phyloP scores from a whole-genome alignment of 2,329 filamentous ascomycete genomes.

The Cytospora schulzeri region DNA sequence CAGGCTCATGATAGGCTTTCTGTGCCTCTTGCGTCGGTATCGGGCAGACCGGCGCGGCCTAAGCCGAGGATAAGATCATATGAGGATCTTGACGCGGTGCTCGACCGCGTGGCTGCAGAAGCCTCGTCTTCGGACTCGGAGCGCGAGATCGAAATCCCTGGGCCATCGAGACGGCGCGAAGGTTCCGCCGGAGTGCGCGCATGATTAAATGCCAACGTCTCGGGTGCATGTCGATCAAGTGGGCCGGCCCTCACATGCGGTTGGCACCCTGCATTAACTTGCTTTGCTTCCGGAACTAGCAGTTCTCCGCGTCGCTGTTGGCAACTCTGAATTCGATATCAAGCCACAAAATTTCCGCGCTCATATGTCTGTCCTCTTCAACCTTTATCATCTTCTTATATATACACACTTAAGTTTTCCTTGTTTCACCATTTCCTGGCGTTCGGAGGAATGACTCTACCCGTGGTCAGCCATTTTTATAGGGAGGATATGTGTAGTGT shows the following conservation, averaged over 20 bases:
- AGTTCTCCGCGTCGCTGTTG: not conserved
- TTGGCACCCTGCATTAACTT: conserved; percentile 7
- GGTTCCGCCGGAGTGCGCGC: conserved; percentile 15
- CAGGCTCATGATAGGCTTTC: conserved; percentile 41
- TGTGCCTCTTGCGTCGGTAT: conserved; percentile 53
- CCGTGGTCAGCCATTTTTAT: not conserved
- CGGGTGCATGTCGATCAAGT: not conserved
- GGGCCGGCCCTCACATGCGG: not conserved
- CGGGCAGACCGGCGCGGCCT: conserved; percentile 44
- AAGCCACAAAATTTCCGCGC: not conserved
- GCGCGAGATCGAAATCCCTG: conserved; percentile 56
- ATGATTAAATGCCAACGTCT: not conserved
- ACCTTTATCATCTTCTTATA: not conserved
- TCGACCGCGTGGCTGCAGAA: conserved; percentile 54
- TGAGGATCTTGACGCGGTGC: conserved; percentile 61
- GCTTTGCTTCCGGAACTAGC: not conserved
- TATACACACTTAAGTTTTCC: conserved; percentile 8
- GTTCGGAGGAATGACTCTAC: not conserved
- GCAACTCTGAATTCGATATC: not conserved
- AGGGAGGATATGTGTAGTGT: conserved; percentile 1
- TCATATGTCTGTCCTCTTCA: not conserved
- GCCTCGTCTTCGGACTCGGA: conserved; percentile 60
- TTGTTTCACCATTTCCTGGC: not conserved
- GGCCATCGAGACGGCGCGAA: conserved; percentile 34
- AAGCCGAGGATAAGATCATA: conserved; percentile 48